A percentile compares a stretch with the other conserved stretches of the same genome.
Conservation (phyloP, 1,284 basidiomycete genomes). For the Ustilago bromivora region DNA sequence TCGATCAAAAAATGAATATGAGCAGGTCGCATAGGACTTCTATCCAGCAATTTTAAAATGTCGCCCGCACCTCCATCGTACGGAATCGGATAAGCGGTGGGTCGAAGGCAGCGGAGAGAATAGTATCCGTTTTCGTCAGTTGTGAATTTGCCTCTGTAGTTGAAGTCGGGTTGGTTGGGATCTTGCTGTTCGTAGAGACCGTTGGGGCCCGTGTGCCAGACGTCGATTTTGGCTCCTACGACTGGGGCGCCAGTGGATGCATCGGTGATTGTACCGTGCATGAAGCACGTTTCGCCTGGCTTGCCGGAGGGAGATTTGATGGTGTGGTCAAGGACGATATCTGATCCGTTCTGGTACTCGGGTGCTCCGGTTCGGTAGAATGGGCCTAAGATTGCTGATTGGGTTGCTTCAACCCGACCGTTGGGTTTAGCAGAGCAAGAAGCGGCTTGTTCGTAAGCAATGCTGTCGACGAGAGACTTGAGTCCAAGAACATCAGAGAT, state of each 20-base stretch:
- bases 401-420: constrained; percentile 26
- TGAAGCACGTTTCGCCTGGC: constrained; percentile 61
- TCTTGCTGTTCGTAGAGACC: constrained; percentile 71
- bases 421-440: constrained; percentile 34
- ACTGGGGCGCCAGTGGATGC: constrained; percentile 67
- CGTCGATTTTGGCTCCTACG: constrained; percentile 67
- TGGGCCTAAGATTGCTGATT: constrained; percentile 69
- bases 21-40: constrained; percentile 70
- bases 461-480: constrained; percentile 69
- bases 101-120: constrained; percentile 65
- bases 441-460: constrained; percentile 31
- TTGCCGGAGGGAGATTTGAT: constrained; percentile 65
- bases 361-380: constrained; percentile 69
- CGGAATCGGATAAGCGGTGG: constrained; percentile 71
- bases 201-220: constrained; percentile 71
- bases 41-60: constrained; percentile 69
- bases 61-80: constrained; percentile 70
- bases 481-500: constrained; percentile 70
- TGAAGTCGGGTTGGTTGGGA: constrained; percentile 68
- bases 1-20: constrained; percentile 68
- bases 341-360: constrained; percentile 61
- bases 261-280: constrained; percentile 67
- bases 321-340: constrained; percentile 54
- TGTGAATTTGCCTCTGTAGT: constrained; percentile 67
- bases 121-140: constrained; percentile 69